Conservation (phyloP, 2,329 filamentous ascomycete genomes). For the Tolypocladium paradoxum region DNA sequence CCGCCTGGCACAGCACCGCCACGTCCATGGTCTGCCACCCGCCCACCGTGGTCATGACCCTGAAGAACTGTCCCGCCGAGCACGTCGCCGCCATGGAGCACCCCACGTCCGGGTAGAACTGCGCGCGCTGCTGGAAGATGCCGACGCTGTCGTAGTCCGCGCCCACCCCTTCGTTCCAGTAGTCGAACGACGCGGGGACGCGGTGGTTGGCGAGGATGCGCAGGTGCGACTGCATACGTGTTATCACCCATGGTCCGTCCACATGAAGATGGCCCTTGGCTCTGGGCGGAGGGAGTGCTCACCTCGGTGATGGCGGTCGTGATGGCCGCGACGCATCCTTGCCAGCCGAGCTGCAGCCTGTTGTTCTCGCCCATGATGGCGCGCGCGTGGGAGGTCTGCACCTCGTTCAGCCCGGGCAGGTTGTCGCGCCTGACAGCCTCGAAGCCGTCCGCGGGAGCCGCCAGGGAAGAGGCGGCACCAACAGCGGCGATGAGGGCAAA, state of each 20-base stretch:
- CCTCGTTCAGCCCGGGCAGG: slow-evolving; percentile 9
- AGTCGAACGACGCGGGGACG: slow-evolving; percentile 9
- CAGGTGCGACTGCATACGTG: slow-evolving; percentile 7
- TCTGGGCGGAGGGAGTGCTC: background rate
- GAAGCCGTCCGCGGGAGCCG: background rate
- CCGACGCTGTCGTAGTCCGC: slow-evolving; percentile 12
- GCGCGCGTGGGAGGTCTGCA: slow-evolving; percentile 8
- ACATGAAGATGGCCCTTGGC: no score
- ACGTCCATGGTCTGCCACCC: slow-evolving; percentile 11
- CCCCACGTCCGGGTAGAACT: slow-evolving; percentile 9
- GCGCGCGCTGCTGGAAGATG: slow-evolving; percentile 13
- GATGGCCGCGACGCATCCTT: slow-evolving; percentile 11
- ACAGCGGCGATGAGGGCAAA: background rate
- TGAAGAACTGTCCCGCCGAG: slow-evolving; percentile 11
- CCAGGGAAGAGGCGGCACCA: background rate
- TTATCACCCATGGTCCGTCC: background rate
- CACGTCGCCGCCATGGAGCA: slow-evolving; percentile 12
- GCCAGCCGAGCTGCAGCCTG: slow-evolving; percentile 7
- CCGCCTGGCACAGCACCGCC: slow-evolving; percentile 12
- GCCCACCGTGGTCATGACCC: slow-evolving; percentile 8
- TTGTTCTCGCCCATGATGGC: slow-evolving; percentile 10
- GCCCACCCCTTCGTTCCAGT: slow-evolving; percentile 9
- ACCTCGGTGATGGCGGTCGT: slow-evolving; percentile 12
- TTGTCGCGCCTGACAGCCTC: slow-evolving; percentile 3
- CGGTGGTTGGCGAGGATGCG: slow-evolving; percentile 10